Conservation (phyloP, 2,329 filamentous ascomycete genomes). For the Epichloe aotearoae region DNA sequence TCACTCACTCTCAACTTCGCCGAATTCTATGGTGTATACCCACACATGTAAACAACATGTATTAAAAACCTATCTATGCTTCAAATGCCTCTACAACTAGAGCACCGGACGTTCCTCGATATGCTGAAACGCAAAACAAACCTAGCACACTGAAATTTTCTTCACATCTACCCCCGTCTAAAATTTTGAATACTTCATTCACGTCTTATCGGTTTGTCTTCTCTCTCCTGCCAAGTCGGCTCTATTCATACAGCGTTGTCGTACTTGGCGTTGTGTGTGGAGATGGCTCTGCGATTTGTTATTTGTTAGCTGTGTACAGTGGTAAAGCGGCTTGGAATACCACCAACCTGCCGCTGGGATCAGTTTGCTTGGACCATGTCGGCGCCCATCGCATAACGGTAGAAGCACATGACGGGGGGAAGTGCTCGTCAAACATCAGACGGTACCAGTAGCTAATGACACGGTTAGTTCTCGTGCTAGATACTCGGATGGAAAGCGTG, state of each 20-base stretch:
- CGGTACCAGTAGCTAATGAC: constrained; percentile 78
- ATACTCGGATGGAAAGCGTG: too few species aligned
- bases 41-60: not conserved
- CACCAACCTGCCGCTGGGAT: constrained; percentile 74
- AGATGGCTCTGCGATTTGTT: constrained; percentile 48
- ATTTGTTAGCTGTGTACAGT: constrained; percentile 9
- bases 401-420: constrained; percentile 71
- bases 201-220: not conserved
- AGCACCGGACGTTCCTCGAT: not conserved
- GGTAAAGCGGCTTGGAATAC: not conserved
- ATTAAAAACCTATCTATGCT: not conserved
- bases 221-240: not conserved
- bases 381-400: constrained; percentile 96
- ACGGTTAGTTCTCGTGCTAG: not conserved
- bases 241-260: constrained; percentile 28
- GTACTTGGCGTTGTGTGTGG: constrained; percentile 65
- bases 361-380: constrained; percentile 92
- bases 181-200: not conserved
- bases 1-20: too few species aligned
- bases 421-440: constrained; percentile 97
- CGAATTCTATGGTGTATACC: too few species aligned
- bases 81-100: not conserved
- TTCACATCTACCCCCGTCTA: not conserved
- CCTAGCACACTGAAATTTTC: not conserved
- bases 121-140: not conserved